Evolutionary conservation across 2,329 filamentous ascomycete species (phyloP).

Genomic region (Leptographium procerum): DNA sequence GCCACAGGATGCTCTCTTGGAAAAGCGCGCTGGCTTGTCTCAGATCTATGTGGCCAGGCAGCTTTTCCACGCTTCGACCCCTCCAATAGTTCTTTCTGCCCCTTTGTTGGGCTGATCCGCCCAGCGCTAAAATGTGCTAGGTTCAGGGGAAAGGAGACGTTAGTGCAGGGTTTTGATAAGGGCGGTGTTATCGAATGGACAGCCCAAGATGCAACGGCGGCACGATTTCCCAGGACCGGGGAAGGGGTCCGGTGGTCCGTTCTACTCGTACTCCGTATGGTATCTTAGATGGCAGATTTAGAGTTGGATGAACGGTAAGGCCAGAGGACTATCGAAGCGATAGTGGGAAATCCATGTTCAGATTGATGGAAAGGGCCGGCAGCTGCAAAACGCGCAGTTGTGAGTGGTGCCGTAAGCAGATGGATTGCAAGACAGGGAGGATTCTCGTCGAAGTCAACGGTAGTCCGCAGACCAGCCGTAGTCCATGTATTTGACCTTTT

Average conservation of each 20-base stretch:
- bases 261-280: too few relatives aligned
- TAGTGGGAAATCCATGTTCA: neutral
- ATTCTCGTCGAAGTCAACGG: neutral
- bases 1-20: neutral
- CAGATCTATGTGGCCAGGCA: neutral
- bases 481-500: neutral
- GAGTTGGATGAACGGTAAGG: neutral
- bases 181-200: neutral
- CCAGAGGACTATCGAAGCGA: neutral
- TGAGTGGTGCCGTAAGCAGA: neutral
- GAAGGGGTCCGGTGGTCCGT: neutral
- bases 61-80: neutral
- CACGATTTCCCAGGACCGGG: neutral
- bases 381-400: neutral
- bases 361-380: too few relatives aligned
- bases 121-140: neutral
- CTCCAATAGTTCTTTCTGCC: neutral
- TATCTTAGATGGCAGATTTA: neutral
- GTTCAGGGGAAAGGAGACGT: neutral
- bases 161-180: neutral
- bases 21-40: neutral
- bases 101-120: conserved; percentile 1
- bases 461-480: neutral
- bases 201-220: neutral
- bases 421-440: neutral